These are phyloP conservation scores for Dipodascopsis uninucleata DNA, from an alignment of 805 yeast species.

Conservation along the genomic window DNA sequence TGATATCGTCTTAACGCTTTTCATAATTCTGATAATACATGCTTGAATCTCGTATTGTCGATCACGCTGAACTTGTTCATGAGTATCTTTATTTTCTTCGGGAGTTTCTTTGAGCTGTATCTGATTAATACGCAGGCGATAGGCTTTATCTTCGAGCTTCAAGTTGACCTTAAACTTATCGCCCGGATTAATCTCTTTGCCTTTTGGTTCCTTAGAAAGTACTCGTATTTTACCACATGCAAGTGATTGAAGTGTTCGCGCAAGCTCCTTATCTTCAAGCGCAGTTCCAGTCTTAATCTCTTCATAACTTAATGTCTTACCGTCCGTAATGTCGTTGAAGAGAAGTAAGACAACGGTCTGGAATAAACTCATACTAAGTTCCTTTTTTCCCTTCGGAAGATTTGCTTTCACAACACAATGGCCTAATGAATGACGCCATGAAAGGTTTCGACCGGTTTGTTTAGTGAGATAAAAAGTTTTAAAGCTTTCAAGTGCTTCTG, in stretches of 20 bases:
- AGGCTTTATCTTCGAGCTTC: conserved; percentile 28
- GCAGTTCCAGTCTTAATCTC: conserved; percentile 27
- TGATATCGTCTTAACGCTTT: conserved; percentile 28
- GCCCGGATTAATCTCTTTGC: conserved; percentile 21
- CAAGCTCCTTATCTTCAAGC: conserved; percentile 25
- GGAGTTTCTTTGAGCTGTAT: conserved; percentile 29
- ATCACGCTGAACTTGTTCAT: conserved; percentile 32
- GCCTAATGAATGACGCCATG: conserved; percentile 34
- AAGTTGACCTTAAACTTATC: conserved; percentile 32
- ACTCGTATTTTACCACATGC: conserved; percentile 31
- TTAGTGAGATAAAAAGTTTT: conserved; percentile 28
- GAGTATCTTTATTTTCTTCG: conserved; percentile 27
- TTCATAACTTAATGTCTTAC: conserved; percentile 20
- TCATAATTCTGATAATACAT: conserved; percentile 36
- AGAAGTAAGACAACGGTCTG: conserved; percentile 34
- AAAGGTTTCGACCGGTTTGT: conserved; percentile 29
- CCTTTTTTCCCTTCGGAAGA: conserved; percentile 35
- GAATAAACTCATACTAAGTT: conserved; percentile 30
- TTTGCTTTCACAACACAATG: conserved; percentile 33
- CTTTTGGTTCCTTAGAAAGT: conserved; percentile 28
- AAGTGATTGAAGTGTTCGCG: conserved; percentile 31
- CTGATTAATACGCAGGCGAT: conserved; percentile 32
- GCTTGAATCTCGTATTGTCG: conserved; percentile 37
- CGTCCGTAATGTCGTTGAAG: conserved; percentile 29
- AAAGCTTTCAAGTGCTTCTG: conserved; percentile 27